Conservation (phyloP, 1,139 yeast species). For the Taiozyma sp. region DNA sequence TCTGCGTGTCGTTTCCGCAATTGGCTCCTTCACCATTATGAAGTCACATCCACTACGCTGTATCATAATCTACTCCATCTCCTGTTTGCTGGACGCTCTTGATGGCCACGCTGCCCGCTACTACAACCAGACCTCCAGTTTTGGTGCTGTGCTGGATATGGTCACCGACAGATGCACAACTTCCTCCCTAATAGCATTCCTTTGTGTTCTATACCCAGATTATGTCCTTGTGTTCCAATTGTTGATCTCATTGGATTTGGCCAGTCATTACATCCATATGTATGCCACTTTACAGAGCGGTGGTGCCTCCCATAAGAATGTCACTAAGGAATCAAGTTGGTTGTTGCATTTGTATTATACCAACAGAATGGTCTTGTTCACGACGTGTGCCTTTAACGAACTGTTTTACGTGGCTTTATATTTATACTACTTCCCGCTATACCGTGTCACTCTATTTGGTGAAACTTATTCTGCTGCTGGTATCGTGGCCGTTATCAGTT, state of each 20-base stretch:
- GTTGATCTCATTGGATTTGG: constrained; percentile 81
- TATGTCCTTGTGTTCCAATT: constrained; percentile 70
- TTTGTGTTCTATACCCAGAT: constrained; percentile 75
- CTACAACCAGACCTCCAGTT: constrained; percentile 83
- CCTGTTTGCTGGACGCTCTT: constrained; percentile 91
- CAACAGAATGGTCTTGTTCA: constrained; percentile 75
- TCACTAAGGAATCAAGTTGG: constrained; percentile 66
- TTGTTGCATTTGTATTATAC: constrained; percentile 83
- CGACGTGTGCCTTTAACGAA: constrained; percentile 91
- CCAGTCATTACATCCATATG: constrained; percentile 98
- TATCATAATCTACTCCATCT: constrained; percentile 72
- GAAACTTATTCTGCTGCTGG: constrained; percentile 61
- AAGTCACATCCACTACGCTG: constrained; percentile 77
- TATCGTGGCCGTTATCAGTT: constrained; percentile 54
- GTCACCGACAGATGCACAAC: constrained; percentile 98
- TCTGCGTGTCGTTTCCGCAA: constrained; percentile 73
- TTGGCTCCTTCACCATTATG: constrained; percentile 79
- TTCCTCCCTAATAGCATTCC: constrained; percentile 79
- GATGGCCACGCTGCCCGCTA: constrained; percentile 96
- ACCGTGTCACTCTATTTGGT: constrained; percentile 29
- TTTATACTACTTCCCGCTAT: constrained; percentile 52
- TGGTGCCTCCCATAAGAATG: constrained; percentile 77
- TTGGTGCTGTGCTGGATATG: constrained; percentile 98
- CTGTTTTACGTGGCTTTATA: constrained; percentile 88
- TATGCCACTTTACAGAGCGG: constrained; percentile 87